Evolutionary conservation across 1,139 yeast species (phyloP).

Genomic region (Magnusiomyces sp.): DNA sequence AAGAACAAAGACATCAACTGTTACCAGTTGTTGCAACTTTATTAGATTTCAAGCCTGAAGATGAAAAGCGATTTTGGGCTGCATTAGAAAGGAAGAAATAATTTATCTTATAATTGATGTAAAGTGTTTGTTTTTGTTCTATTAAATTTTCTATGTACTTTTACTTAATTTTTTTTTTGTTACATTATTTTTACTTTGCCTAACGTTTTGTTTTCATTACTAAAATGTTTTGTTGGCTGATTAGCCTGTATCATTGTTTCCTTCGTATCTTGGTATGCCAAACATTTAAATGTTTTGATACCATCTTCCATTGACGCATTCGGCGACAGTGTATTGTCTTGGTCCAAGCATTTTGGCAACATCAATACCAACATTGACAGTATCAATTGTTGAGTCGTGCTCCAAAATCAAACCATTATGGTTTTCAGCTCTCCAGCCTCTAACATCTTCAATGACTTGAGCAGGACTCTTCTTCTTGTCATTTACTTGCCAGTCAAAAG

Average conservation of each 20-base stretch:
- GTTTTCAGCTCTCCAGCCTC: constrained; percentile 38
- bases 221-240: no score
- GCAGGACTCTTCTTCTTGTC: constrained; percentile 37
- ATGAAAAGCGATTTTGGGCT: constrained; percentile 58
- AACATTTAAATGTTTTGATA: constrained; percentile 21
- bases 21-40: constrained; percentile 78
- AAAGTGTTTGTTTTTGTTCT: not conserved
- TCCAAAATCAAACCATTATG: constrained; percentile 66
- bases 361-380: constrained; percentile 62
- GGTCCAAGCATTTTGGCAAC: constrained; percentile 44
- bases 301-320: constrained; percentile 61
- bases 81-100: constrained; percentile 37
- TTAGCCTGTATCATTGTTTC: no score
- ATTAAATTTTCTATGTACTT: not conserved
- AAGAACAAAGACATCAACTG: constrained; percentile 77
- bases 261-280: not conserved
- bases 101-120: not conserved
- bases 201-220: no score
- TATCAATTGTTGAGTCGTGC: constrained; percentile 64
- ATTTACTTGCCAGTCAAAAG: constrained; percentile 78
- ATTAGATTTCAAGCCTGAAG: constrained; percentile 57
- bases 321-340: constrained; percentile 68
- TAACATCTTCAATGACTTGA: constrained; percentile 49
- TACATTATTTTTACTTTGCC: not conserved
- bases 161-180: not conserved